phyloP scores from a whole-genome alignment of 805 yeast species.

The Danielia oregonensis region DNA sequence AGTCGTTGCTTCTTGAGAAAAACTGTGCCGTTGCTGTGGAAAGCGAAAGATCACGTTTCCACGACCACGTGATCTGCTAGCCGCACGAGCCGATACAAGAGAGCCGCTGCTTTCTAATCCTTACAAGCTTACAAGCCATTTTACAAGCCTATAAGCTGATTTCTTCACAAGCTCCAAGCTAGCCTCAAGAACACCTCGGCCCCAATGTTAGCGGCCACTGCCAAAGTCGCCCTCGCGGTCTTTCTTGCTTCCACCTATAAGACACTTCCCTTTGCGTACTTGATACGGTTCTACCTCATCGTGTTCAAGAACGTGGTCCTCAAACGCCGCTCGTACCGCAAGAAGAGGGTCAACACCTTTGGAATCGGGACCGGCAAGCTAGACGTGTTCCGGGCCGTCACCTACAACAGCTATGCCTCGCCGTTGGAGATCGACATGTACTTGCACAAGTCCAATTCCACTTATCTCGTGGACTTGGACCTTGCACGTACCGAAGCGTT shows the following conservation, averaged over 20 bases:
- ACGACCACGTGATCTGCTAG: too few species aligned
- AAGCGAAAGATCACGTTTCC: too few species aligned
- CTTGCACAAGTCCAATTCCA: conserved; percentile 82
- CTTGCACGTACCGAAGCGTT: conserved; percentile 67
- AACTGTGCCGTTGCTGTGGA: too few species aligned
- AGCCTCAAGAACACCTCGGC: too few species aligned
- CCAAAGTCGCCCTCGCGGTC: conserved; percentile 6
- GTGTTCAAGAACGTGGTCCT: conserved; percentile 40
- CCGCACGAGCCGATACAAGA: too few species aligned
- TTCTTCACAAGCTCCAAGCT: too few species aligned
- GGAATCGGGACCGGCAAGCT: conserved; percentile 24
- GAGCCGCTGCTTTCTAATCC: too few species aligned
- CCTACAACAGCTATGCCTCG: conserved; percentile 55
- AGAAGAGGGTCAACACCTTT: conserved; percentile 28
- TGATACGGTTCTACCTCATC: conserved; percentile 54
- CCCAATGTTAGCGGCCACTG: not conserved
- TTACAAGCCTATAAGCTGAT: too few species aligned
- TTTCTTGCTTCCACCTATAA: conserved; percentile 46
- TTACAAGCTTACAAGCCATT: too few species aligned
- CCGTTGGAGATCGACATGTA: conserved; percentile 83
- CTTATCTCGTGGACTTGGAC: conserved; percentile 81
- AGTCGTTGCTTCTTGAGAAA: too few species aligned
- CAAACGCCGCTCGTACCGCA: conserved; percentile 23
- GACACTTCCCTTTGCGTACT: conserved; percentile 64
- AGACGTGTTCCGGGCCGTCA: conserved; percentile 42